phyloP scores from a whole-genome alignment of 139 green algal genomes.

The Chlorella sp. region DNA sequence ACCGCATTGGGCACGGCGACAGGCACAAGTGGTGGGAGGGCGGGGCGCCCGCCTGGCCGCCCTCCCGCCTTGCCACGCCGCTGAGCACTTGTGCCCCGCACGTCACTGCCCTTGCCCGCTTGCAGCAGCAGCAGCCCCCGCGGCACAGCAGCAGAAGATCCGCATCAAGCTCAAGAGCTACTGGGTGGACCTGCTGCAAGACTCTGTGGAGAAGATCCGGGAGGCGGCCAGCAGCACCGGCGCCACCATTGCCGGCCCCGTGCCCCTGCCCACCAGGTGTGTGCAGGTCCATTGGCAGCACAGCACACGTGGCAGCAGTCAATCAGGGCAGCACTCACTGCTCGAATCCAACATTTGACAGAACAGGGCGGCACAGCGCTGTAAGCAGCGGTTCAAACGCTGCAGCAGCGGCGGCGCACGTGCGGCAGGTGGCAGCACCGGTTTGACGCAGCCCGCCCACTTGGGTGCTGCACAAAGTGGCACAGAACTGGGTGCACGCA shows the following conservation, averaged over 20 bases:
- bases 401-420: too few species aligned
- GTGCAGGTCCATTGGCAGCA: too few species aligned
- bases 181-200: conserved; percentile 55
- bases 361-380: too few species aligned
- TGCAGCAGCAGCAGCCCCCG: conserved; percentile 32
- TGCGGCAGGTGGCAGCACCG: neutral
- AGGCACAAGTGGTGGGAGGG: neutral
- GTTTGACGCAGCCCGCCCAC: too few species aligned
- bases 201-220: conserved; percentile 67
- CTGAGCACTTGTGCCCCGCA: neutral
- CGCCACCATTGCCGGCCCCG: conserved; percentile 68
- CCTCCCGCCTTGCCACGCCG: neutral
- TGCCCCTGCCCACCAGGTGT: conserved; percentile 73
- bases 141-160: conserved; percentile 54
- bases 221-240: conserved; percentile 69
- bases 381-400: too few species aligned
- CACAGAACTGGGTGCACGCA: neutral
- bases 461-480: neutral
- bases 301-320: neutral
- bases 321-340: too few species aligned
- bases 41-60: neutral
- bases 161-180: conserved; percentile 84
- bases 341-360: too few species aligned
- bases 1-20: neutral
- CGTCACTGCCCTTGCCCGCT: neutral